Percentiles rank a stretch among this genome's conserved stretches.
Evolutionary conservation across 2,329 filamentous ascomycete genomes (phyloP).

Genomic region (Phoma herbarum): DNA sequence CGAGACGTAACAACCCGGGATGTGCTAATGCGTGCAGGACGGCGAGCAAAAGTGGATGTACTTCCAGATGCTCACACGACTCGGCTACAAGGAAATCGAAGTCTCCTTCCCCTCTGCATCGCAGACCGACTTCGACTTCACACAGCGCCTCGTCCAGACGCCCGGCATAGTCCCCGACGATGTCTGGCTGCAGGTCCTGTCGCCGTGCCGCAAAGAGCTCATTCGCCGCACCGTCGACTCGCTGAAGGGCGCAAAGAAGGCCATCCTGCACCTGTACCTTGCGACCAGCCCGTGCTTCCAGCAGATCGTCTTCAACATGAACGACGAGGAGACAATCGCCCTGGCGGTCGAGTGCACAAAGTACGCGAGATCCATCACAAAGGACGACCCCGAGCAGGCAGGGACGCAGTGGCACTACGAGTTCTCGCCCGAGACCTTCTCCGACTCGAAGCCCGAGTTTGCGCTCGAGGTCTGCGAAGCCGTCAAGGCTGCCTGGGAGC

Average conservation of each 20-base stretch:
- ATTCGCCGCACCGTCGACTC: constrained; percentile 90
- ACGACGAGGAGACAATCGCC: constrained; percentile 80
- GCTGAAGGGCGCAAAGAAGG: constrained; percentile 88
- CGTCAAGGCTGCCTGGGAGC: constrained; percentile 93
- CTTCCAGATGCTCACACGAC: constrained; percentile 90
- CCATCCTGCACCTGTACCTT: constrained; percentile 93
- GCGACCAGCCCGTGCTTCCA: constrained; percentile 97
- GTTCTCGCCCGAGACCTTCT: constrained; percentile 89
- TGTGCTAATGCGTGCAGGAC: constrained; percentile 64
- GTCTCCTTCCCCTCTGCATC: constrained; percentile 95
- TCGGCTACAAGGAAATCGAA: constrained; percentile 98
- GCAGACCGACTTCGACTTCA: constrained; percentile 96
- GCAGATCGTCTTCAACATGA: constrained; percentile 86
- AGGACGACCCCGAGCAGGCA: constrained; percentile 68
- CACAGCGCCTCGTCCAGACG: constrained; percentile 83
- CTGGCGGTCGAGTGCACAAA: constrained; percentile 87
- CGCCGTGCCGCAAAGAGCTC: constrained; percentile 89
- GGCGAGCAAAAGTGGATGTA: constrained; percentile 94
- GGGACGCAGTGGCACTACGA: constrained; percentile 79
- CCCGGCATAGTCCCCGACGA: constrained; percentile 85
- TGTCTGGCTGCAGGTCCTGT: constrained; percentile 90
- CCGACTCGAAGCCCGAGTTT: constrained; percentile 86
- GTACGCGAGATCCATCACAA: constrained; percentile 88
- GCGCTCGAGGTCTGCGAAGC: constrained; percentile 86
- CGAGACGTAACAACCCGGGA: background rate